Evolutionary conservation across 2,329 filamentous ascomycete species (phyloP).

Genomic region (Talaromyces sp.): DNA sequence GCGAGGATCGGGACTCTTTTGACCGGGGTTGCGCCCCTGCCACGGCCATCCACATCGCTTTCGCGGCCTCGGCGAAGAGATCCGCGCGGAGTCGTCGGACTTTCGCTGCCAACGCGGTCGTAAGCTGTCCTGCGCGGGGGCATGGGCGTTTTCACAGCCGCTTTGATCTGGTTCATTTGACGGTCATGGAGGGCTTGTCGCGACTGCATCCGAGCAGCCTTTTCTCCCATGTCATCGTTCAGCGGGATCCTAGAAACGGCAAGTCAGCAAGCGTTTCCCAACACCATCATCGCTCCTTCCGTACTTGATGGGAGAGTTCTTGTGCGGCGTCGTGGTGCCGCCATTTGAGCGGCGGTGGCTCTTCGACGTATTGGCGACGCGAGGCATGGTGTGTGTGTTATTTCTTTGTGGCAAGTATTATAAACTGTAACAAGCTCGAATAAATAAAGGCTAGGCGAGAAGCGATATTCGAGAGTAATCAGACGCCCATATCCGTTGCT

Average conservation of each 20-base stretch:
- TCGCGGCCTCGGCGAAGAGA: constrained; percentile 30
- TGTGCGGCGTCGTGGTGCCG: constrained; percentile 45
- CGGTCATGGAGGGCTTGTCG: constrained; percentile 83
- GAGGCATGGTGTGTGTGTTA: constrained; percentile 45
- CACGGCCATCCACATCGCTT: constrained; percentile 57
- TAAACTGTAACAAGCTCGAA: constrained; percentile 2
- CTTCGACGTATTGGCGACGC: constrained; percentile 45
- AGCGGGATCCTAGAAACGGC: constrained; percentile 68
- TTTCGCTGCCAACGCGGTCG: constrained; percentile 35
- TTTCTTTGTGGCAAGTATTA: not conserved
- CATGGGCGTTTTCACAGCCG: constrained; percentile 53
- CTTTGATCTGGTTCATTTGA: constrained; percentile 87
- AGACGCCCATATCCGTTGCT: constrained; percentile 5
- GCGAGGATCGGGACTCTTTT: constrained; percentile 92
- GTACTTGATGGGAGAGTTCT: constrained; percentile 47
- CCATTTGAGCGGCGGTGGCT: constrained; percentile 42
- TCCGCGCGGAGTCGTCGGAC: constrained; percentile 47
- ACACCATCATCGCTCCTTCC: constrained; percentile 16
- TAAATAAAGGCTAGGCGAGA: not conserved
- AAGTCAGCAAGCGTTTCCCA: constrained; percentile 11
- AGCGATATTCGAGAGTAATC: not conserved
- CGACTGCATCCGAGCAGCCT: constrained; percentile 78
- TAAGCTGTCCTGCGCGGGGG: constrained; percentile 33
- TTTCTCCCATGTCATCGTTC: constrained; percentile 92
- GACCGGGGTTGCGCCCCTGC: constrained; percentile 79